A percentile compares a stretch with the other conserved stretches of the same genome.
These are phyloP conservation scores for Boletus rubescentipes DNA, from an alignment of 768 basidiomycete species.

Conservation along the genomic window DNA sequence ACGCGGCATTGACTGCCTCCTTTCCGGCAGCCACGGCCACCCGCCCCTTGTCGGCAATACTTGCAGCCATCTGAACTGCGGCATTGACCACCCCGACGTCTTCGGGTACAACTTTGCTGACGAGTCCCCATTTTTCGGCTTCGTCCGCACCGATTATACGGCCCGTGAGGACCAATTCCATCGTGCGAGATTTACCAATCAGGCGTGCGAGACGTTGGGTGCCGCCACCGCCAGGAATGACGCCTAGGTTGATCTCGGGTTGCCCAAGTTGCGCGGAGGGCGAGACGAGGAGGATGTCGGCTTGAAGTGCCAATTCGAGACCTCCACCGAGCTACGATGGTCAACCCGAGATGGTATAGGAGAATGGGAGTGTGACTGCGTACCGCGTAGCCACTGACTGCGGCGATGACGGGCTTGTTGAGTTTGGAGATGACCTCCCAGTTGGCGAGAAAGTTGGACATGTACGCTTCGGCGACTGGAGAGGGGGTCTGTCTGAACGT, in stretches of 20 bases:
- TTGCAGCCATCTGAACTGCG: constrained; percentile 75
- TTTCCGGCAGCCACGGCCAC: constrained; percentile 86
- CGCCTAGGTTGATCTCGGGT: constrained; percentile 93
- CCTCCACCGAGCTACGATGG: constrained; percentile 86
- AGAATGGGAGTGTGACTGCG: constrained; percentile 27
- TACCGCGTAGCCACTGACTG: constrained; percentile 92
- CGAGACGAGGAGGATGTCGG: constrained; percentile 91
- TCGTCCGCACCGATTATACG: constrained; percentile 77
- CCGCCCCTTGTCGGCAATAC: constrained; percentile 79
- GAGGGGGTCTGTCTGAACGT: not conserved
- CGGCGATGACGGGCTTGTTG: constrained; percentile 93
- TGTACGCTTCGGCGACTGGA: constrained; percentile 83
- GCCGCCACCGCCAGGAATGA: constrained; percentile 93
- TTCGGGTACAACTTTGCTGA: constrained; percentile 75
- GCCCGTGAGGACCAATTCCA: constrained; percentile 93
- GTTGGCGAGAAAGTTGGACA: constrained; percentile 78
- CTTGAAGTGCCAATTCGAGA: constrained; percentile 94
- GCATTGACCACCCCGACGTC: constrained; percentile 84
- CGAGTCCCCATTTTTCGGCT: constrained; percentile 85
- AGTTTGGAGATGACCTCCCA: constrained; percentile 76
- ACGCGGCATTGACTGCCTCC: constrained; percentile 94
- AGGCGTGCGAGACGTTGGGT: constrained; percentile 85
- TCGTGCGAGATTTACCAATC: constrained; percentile 89
- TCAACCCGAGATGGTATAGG: not conserved
- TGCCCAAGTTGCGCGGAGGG: constrained; percentile 92